Evolutionary conservation across 1,139 yeast species (phyloP), one percentile per base, ranked within the genome.

Genomic region (Geotrichum klebahnii): DNA sequence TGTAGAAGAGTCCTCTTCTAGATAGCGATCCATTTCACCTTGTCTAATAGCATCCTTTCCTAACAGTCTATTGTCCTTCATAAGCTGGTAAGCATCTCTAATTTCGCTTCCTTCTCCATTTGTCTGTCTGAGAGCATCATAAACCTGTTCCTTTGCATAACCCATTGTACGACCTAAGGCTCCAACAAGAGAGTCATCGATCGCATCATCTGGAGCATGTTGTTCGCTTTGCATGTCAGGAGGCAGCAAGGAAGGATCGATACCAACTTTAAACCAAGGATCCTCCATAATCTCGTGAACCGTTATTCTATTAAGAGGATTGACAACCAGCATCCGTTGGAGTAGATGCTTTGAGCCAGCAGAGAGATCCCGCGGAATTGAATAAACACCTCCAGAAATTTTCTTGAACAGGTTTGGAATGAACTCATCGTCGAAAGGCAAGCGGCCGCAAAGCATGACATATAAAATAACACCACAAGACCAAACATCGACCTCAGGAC

Each of bases 401-500:
- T 92, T 90, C 67, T 90, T 90, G 75, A 94, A 92, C 57, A 92
- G 74, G 1, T 95, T 96, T 3, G 99, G 99, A 53, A 92, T 92
- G 65, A 90, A 87, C 62, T 92, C 98, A 67, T 92, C 98, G 68
- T 92, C 98, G 68, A 94, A 94, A 10, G 99, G 99, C 59, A 94
- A 77, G 63, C 97, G 77, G 34, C 99, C 97, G 70, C 97, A 92
- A 50, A 92, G 76, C 96, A 92, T 89, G 44, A 94, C 98, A 62
- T 90, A 92, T 54, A 92, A 75, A 51, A 94, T 92, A 45, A 94
- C 97, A 60, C 99, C 98, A 61, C 96, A 85, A 0, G 96, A 86
- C 99, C 99, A 94, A 48, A 94, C 97, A 67, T 94, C 98, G 46
- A 92, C 98, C 69, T 92, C 98, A 2, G 97, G 97, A 3, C 98